Percentiles rank a stretch among this genome's conserved stretches.
Conservation (phyloP, 768 basidiomycete genomes). For the Mycena pura region DNA sequence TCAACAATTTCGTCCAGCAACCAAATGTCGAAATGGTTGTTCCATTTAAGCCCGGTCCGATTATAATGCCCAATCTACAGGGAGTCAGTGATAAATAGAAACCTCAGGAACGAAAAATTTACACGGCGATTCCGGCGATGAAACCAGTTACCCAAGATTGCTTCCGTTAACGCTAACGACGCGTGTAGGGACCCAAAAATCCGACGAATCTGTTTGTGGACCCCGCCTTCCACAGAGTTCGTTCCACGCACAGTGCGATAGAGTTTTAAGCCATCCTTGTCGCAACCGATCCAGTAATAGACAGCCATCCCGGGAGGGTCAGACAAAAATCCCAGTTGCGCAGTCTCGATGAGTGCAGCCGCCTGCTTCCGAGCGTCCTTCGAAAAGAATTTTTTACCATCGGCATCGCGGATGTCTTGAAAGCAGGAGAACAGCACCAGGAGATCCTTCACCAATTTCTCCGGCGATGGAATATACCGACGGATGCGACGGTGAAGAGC, state of each 20-base stretch:
- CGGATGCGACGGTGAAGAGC: slow-evolving; percentile 8
- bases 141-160: slow-evolving; percentile 10
- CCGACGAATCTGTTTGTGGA: slow-evolving; percentile 8
- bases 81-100: not conserved
- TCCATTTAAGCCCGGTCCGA: slow-evolving; percentile 11
- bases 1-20: slow-evolving; percentile 25
- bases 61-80: slow-evolving; percentile 25
- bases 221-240: slow-evolving; percentile 8
- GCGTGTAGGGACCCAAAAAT: slow-evolving; percentile 9
- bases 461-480: slow-evolving; percentile 6
- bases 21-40: slow-evolving; percentile 24
- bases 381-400: not conserved
- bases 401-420: not conserved
- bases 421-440: not conserved
- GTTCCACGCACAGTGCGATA: slow-evolving; percentile 9
- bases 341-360: not conserved
- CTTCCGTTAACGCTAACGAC: not conserved
- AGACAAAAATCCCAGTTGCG: slow-evolving; percentile 3
- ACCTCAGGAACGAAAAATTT: not conserved
- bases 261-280: not conserved
- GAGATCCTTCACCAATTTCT: slow-evolving; percentile 2
- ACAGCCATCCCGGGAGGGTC: slow-evolving; percentile 8
- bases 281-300: not conserved
- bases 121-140: slow-evolving; percentile 18
- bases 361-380: slow-evolving; percentile 1